Evolutionary conservation across 495 filamentous ascomycete genomes (phyloP).

Genomic region (Terfezia boudieri): DNA sequence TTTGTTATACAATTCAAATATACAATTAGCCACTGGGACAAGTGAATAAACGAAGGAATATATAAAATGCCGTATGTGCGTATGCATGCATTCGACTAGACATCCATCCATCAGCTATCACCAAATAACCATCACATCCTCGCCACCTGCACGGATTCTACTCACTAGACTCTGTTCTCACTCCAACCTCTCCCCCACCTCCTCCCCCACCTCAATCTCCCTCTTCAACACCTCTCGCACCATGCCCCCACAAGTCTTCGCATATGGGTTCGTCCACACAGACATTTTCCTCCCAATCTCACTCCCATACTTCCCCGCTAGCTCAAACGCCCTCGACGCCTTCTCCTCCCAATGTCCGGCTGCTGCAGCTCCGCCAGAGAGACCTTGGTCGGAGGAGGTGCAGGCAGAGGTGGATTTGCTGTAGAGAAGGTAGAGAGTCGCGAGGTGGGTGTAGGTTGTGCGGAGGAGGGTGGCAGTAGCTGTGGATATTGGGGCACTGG

Average conservation of each 20-base stretch:
- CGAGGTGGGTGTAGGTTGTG: slow-evolving; percentile 55
- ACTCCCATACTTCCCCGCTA: slow-evolving; percentile 58
- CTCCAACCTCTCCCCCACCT: too few relatives aligned
- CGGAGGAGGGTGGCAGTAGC: slow-evolving; percentile 32
- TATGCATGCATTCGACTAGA: too few relatives aligned
- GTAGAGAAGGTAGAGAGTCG: slow-evolving; percentile 22
- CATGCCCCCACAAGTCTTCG: slow-evolving; percentile 72
- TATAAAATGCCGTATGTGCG: too few relatives aligned
- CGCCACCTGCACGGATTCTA: too few relatives aligned
- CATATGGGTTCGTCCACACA: slow-evolving; percentile 65
- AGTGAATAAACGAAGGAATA: too few relatives aligned
- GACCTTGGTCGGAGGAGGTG: slow-evolving; percentile 24
- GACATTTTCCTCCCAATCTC: slow-evolving; percentile 52
- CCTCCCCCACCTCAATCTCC: slow-evolving; percentile 28
- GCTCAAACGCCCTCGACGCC: slow-evolving; percentile 49
- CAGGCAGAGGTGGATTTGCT: background rate
- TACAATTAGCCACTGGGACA: too few relatives aligned
- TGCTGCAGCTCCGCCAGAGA: slow-evolving; percentile 23
- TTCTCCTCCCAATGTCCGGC: slow-evolving; percentile 36
- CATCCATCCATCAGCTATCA: too few relatives aligned
- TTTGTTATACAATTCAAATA: too few relatives aligned
- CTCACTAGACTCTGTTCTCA: too few relatives aligned
- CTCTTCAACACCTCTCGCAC: slow-evolving; percentile 67
- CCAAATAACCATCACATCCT: too few relatives aligned
- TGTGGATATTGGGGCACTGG: slow-evolving; percentile 31